A percentile compares a stretch with the other conserved stretches of the same genome.
phyloP scores from a whole-genome alignment of 192 early-diverging fungal genomes.

The Rhizoclosmatium sp. region DNA sequence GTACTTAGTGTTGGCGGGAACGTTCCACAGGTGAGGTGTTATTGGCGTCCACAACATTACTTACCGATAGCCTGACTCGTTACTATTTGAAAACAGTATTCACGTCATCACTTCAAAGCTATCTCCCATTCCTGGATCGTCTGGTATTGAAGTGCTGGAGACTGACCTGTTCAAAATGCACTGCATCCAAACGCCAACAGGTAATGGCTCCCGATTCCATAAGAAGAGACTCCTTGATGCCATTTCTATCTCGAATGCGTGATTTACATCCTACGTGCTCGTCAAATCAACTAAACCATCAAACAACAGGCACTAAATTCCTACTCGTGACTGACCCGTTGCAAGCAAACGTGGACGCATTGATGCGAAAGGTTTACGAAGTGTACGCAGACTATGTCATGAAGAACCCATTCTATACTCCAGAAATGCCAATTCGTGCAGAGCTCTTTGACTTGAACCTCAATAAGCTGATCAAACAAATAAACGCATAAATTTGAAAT shows the following conservation, averaged over 20 bases:
- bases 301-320: constrained; percentile 85
- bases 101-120: constrained; percentile 96
- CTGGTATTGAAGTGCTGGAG: constrained; percentile 92
- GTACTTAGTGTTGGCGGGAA: constrained; percentile 96
- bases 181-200: constrained; percentile 94
- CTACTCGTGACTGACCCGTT: constrained; percentile 86
- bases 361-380: constrained; percentile 77
- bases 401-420: constrained; percentile 99
- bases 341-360: constrained; percentile 72
- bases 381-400: constrained; percentile 96
- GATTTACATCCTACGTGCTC: background rate
- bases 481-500: constrained; percentile 9
- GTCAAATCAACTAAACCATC: background rate
- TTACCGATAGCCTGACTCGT: background rate
- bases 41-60: background rate
- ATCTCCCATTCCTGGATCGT: constrained; percentile 80
- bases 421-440: constrained; percentile 97
- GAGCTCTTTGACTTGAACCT: constrained; percentile 93
- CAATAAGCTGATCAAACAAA: constrained; percentile 67
- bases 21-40: constrained; percentile 84
- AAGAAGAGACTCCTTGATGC: background rate
- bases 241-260: background rate
- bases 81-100: constrained; percentile 65
- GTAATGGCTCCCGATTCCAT: constrained; percentile 43
- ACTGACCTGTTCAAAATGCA: constrained; percentile 88